Evolutionary conservation across 192 early-diverging fungal genomes (phyloP), one percentile per base, ranked within the genome.

Genomic region (Backusella parvicylindrica): DNA sequence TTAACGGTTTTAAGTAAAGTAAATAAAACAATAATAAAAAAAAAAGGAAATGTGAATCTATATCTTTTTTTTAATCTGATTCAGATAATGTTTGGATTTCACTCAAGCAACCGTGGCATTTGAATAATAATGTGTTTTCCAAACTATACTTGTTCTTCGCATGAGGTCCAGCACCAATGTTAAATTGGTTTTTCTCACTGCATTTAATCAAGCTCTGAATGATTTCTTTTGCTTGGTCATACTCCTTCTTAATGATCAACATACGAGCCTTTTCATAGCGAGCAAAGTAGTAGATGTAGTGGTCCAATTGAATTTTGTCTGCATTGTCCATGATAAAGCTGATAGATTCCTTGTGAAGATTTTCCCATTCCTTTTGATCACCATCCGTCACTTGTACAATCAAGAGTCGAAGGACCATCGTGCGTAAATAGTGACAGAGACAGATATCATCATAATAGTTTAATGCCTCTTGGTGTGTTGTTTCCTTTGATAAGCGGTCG

Each of bases 381-480:
- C n/a, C 71, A 68, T 76, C 79, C 56, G 64, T 81, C n/a, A 73
- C 64, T 64, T 75, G 82, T 75, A 78, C 86, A 68, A 81, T 87
- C 56, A 91, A 76, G 70, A 95, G 91, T 35, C 91, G 89, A 56
- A 88, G 76, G 0, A 91, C 78, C 28, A 89, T 71, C 38, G 89
- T 91, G 63, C 90, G 89, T 7, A 95, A 82, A 76, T 93, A 89
- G 49, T 91, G 81, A 0, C 88, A 85, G 6, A 95, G 70, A 72
- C 93, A 95, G 49, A 93, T 70, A 71, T 97, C 94, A 70, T 97
- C 95, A 67, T 94, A 91, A 78, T 84, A 90, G 64, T 88, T 90
- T 6, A 76, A 30, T 8, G 64, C 43, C 28, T 82, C 74, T 18
- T 70, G 37, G 50, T 90, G 89, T 31, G 65, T 65, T 11, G 21